phyloP scores from a whole-genome alignment of 257 asterid genomes.

The Verbascum thapsus region DNA sequence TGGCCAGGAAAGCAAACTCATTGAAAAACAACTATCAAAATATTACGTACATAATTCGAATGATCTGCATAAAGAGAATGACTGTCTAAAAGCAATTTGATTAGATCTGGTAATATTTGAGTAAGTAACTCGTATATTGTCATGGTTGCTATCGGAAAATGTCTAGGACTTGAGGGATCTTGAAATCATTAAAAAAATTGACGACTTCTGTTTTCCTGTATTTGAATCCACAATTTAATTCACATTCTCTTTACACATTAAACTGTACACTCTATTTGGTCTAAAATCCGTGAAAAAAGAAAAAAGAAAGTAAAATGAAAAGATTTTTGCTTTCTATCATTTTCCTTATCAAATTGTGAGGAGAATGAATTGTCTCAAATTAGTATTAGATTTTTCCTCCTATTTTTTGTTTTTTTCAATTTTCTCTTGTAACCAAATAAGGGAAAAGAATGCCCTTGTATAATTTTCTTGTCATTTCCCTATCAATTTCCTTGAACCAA shows the following conservation, averaged over 20 bases:
- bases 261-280: too few relatives aligned
- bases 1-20: conserved; percentile 27
- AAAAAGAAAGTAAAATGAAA: too few relatives aligned
- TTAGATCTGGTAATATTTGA: conserved; percentile 4
- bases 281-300: too few relatives aligned
- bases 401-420: too few relatives aligned
- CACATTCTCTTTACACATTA: background rate
- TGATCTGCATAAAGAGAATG: background rate
- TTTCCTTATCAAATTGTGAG: too few relatives aligned
- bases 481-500: too few relatives aligned
- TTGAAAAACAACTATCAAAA: conserved; percentile 1
- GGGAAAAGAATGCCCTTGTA: too few relatives aligned
- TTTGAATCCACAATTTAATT: conserved; percentile 8
- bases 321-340: too few relatives aligned
- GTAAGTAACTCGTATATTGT: background rate
- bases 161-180: conserved; percentile 1
- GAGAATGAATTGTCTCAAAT: too few relatives aligned
- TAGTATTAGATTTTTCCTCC: too few relatives aligned
- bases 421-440: too few relatives aligned
- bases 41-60: conserved; percentile 5
- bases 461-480: too few relatives aligned
- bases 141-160: background rate
- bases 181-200: background rate
- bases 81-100: conserved; percentile 13
- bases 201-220: background rate